Evolutionary conservation across 2,329 filamentous ascomycete species (phyloP), one percentile per base, ranked within the genome.

Genomic region (Zasmidium cellare): DNA sequence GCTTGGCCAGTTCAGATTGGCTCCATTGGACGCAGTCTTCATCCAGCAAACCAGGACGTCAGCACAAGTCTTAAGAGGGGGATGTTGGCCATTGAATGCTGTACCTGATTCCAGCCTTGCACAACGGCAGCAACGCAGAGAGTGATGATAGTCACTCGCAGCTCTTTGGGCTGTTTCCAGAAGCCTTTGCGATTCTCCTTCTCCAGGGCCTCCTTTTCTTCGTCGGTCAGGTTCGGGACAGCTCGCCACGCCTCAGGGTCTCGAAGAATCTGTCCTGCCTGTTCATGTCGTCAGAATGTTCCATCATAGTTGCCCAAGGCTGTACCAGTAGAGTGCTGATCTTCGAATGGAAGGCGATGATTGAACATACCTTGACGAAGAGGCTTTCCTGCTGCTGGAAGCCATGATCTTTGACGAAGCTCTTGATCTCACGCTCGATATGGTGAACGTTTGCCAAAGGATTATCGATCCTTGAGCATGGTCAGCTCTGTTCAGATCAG

Each of bases 71-170:
- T n/a, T n/a, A n/a, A n/a, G n/a, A n/a, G n/a, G n/a, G n/a, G n/a
- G n/a, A n/a, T n/a, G n/a, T n/a, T n/a, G n/a, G n/a, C n/a, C n/a
- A n/a, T n/a, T n/a, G n/a, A n/a, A n/a, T n/a, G n/a, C n/a, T n/a
- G n/a, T n/a, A n/a, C n/a, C n/a, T 73, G 71, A 31, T 72, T 69
- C 71, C 23, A 60, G 12, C 72, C 72, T 59, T 74, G 72, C 1
- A 72, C 70, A 16, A 71, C 64, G 23, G 72, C 72, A 3, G 68
- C 72, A 19, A 73, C 64, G 38, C 66, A 69, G 9, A 72, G 70
- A 2, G 68, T 70, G 18, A 71, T 59, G 38, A 74, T 66, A 7
- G 71, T 71, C 16, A 69, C 64, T 44, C 65, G 62, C 11, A 74
- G 59, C 28, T 66, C 66, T 59, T 69, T 72, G 2, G 70, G 70